Evolutionary conservation across 352 stramenopile genomes (phyloP).

Genomic region (Stramenopiles sp.): DNA sequence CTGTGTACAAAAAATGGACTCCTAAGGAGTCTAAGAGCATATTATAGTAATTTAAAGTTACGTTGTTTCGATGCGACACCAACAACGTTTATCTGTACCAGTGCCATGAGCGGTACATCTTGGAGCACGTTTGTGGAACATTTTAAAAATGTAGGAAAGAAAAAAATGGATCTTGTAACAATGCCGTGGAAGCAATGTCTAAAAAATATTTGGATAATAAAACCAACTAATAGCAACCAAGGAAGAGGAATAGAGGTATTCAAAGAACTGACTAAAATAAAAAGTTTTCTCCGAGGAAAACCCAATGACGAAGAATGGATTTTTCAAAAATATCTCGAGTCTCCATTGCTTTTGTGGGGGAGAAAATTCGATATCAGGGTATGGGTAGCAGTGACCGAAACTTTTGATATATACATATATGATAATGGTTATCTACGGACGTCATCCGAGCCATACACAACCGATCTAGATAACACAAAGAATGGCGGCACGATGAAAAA

Average conservation of each 20-base stretch:
- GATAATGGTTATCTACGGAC: conserved; percentile 24
- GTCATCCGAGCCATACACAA: conserved; percentile 1
- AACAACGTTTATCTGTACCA: conserved; percentile 8
- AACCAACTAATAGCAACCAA: conserved; percentile 23
- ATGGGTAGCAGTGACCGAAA: conserved; percentile 25
- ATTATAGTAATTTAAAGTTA: background rate
- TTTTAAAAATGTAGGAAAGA: conserved; percentile 2
- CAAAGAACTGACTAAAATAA: conserved; percentile 15
- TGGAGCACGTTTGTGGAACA: background rate
- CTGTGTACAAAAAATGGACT: conserved; percentile 10
- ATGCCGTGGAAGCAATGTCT: conserved; percentile 7
- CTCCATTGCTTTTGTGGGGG: conserved; percentile 30
- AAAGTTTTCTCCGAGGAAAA: conserved; percentile 17
- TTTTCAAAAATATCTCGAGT: conserved; percentile 28
- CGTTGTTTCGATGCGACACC: conserved; percentile 2
- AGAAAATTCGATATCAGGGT: conserved; percentile 34
- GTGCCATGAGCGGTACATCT: background rate
- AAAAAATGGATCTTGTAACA: background rate
- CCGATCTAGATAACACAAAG: background rate
- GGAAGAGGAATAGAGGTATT: conserved; percentile 25
- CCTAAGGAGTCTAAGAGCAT: background rate
- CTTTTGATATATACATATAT: conserved; percentile 35
- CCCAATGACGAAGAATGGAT: conserved; percentile 25
- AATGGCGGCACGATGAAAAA: conserved; percentile 14
- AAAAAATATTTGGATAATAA: conserved; percentile 26